Base-by-base conservation (phyloP, 2,329 filamentous ascomycete genomes). In the Chrysoporthe austroafricana region DNA sequence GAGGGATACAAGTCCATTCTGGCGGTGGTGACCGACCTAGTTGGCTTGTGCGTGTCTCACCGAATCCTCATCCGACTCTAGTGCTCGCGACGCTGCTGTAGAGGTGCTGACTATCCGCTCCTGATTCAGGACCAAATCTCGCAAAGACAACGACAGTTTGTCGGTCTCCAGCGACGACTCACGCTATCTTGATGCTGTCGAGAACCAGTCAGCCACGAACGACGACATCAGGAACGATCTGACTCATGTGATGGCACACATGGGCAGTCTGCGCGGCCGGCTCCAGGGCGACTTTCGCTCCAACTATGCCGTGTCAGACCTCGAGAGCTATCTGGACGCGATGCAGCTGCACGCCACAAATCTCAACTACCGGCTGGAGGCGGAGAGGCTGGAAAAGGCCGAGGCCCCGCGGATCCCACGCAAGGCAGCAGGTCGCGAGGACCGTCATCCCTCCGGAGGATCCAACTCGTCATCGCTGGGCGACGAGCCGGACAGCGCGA, bases 241-340 rank as follows among this genome's bases (percentile, higher is more conserved):
- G 21, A 73, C 75, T 1, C 74, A 72, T 14, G 72, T 81, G 6
- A 71, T 79, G 8, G 74, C 76, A 18, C 75, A 78, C 59, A 78
- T 81, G 71, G 73, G 73, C 62, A 73, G 77, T 26, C 69, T 80
- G 7, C 74, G 76, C 11, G 70, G 72, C 21, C 72, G 74, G 26
- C 62, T 80, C 6, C 74, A 77, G n/a, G 67, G 71, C n/a, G 77
- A 79, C 44, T 74, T 92, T 75, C 89, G 88, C 73, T 86, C 85
- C 70, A 88, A 87, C 77, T 85, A 89, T n/a, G 88, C 90, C 65
- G 88, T 92, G 69, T 87, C 88, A 1, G 87, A 85, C 3, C 86
- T 89, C n/a, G 89, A 90, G 67, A 90, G 86, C 32, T 89, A 91
- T 70, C 84, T 90, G 69, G 90, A 91, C 74, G 87, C 90, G 0